A percentile compares a stretch with the other conserved stretches of the same genome.
These are phyloP conservation scores for Candida maltosa DNA, from an alignment of 805 yeast genomes.

Conservation along the genomic window DNA sequence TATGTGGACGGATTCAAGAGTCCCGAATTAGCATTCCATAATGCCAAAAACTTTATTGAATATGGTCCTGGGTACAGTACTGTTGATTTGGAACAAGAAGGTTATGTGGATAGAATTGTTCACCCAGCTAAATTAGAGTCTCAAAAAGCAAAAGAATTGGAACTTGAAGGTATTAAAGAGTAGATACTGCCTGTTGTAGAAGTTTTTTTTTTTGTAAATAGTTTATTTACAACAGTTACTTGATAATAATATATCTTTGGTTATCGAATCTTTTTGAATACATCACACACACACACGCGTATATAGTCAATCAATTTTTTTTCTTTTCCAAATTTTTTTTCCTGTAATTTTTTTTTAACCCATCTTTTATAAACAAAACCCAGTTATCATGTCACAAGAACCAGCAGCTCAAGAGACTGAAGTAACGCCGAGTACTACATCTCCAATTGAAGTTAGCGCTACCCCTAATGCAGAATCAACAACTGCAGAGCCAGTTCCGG, in stretches of 20 bases:
- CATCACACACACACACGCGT: too few species aligned
- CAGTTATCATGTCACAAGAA: too few species aligned
- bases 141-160: slow-evolving; percentile 10
- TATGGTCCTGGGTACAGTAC: slow-evolving; percentile 53
- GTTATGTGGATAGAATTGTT: slow-evolving; percentile 34
- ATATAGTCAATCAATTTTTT: too few species aligned
- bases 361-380: too few species aligned
- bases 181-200: too few species aligned
- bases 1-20: slow-evolving; percentile 70
- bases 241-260: too few species aligned
- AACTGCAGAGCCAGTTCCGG: neutral
- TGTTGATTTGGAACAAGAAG: slow-evolving; percentile 31
- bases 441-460: neutral
- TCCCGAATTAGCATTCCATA: slow-evolving; percentile 67
- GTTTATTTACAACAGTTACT: too few species aligned
- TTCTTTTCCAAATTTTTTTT: too few species aligned
- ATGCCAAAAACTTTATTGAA: slow-evolving; percentile 72
- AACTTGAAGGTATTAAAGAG: slow-evolving; percentile 2
- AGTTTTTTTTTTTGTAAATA: too few species aligned
- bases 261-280: too few species aligned
- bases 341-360: too few species aligned
- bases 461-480: neutral
- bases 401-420: too few species aligned
- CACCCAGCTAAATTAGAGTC: slow-evolving; percentile 20
- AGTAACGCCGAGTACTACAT: neutral